Conservation (phyloP, 2,329 filamentous ascomycete species). For the Phaeoacremonium minimum region DNA sequence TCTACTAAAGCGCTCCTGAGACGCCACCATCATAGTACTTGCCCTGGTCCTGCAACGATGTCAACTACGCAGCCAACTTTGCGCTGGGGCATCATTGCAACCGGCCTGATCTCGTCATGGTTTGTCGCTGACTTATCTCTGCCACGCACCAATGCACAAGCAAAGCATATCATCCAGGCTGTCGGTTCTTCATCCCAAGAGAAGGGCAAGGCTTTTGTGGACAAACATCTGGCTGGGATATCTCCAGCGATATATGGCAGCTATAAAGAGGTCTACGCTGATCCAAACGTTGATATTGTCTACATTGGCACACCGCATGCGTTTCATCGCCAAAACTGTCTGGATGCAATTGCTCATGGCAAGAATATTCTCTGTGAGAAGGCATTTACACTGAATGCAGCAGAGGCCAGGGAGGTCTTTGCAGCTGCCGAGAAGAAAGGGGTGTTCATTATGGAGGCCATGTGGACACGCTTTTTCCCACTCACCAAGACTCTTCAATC, state of each 20-base stretch:
- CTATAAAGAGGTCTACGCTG: conserved; percentile 32
- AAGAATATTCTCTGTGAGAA: conserved; percentile 43
- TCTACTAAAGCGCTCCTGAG: no score
- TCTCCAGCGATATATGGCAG: conserved; percentile 29
- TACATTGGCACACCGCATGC: no score
- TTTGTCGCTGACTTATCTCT: conserved; percentile 32
- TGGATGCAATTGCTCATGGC: conserved; percentile 34
- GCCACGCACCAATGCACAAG: conserved; percentile 22
- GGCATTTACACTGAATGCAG: conserved; percentile 33
- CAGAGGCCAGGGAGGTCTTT: conserved; percentile 32
- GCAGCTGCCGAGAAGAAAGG: conserved; percentile 29
- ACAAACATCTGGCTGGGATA: conserved; percentile 20
- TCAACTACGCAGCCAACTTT: no score
- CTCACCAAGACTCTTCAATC: conserved; percentile 26
- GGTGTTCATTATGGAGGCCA: conserved; percentile 39
- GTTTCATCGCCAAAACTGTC: conserved; percentile 36
- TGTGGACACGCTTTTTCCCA: conserved; percentile 40
- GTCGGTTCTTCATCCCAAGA: conserved; percentile 28
- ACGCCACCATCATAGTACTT: no score
- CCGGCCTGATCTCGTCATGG: conserved; percentile 38
- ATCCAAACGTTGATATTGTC: no score
- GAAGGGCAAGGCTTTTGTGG: conserved; percentile 30
- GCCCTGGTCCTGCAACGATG: no score
- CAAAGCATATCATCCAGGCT: conserved; percentile 30
- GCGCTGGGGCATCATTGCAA: no score